Conservation (phyloP, 1,284 basidiomycete genomes). For the Ceratobasidium sp. region DNA sequence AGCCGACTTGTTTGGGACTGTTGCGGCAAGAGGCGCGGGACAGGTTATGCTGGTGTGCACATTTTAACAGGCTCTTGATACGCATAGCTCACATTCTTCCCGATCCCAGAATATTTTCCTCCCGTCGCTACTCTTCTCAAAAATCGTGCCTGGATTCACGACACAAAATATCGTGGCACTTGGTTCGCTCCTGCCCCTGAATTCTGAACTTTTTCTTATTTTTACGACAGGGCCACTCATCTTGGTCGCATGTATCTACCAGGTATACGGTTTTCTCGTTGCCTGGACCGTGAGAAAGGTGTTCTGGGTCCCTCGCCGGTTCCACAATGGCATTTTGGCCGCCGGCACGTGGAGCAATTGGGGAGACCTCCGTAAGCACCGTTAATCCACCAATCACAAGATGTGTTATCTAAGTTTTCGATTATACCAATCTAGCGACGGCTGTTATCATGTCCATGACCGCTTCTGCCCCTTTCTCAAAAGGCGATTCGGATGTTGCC, state of each 20-base stretch:
- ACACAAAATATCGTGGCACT: constrained; percentile 70
- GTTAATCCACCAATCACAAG: not conserved
- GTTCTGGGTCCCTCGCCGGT: constrained; percentile 82
- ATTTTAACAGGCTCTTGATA: constrained; percentile 5
- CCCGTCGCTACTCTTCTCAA: constrained; percentile 79
- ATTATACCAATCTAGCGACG: constrained; percentile 61
- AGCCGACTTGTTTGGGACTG: constrained; percentile 67
- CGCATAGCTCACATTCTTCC: not conserved
- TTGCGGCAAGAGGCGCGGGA: constrained; percentile 67
- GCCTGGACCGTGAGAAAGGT: constrained; percentile 70
- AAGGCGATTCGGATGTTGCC: constrained; percentile 67
- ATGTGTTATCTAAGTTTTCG: not conserved
- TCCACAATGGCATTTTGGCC: constrained; percentile 72
- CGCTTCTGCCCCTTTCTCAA: constrained; percentile 63
- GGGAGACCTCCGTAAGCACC: constrained; percentile 73
- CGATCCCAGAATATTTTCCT: constrained; percentile 69
- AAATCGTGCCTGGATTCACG: constrained; percentile 78
- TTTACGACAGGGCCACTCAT: constrained; percentile 63
- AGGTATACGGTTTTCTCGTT: constrained; percentile 64
- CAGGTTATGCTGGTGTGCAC: constrained; percentile 66
- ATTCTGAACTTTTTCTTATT: constrained; percentile 43
- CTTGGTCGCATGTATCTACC: constrained; percentile 65
- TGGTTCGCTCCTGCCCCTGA: constrained; percentile 58
- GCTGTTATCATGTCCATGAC: constrained; percentile 69
- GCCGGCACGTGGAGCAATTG: constrained; percentile 74